phyloP scores from a whole-genome alignment of 345 rosid species.

The Theobroma cacao region DNA sequence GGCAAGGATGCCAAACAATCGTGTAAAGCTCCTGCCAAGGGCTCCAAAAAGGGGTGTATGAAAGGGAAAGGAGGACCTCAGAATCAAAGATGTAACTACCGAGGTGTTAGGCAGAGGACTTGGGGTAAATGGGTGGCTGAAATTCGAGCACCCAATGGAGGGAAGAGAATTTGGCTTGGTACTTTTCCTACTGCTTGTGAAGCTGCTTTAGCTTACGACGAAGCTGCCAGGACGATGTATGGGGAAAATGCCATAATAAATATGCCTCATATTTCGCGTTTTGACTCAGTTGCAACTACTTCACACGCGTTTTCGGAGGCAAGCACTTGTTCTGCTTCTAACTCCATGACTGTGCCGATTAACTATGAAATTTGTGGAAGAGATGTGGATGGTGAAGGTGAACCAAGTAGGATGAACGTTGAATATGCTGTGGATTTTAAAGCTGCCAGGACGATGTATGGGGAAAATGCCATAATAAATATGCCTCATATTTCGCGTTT shows the following conservation, averaged over 20 bases:
- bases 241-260: slow-evolving; percentile 64
- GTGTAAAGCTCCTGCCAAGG: slow-evolving; percentile 41
- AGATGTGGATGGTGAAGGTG: background rate
- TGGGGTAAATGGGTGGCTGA: slow-evolving; percentile 99
- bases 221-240: slow-evolving; percentile 72
- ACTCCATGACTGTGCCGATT: background rate
- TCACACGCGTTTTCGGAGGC: background rate
- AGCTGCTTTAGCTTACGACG: slow-evolving; percentile 86
- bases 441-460: slow-evolving; percentile 62
- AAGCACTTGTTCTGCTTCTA: background rate
- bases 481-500: slow-evolving; percentile 25
- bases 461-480: slow-evolving; percentile 57
- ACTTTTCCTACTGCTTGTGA: slow-evolving; percentile 62
- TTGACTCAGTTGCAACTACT: background rate
- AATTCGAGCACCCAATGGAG: slow-evolving; percentile 69
- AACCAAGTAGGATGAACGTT: too few species aligned
- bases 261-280: slow-evolving; percentile 25
- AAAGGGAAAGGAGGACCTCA: slow-evolving; percentile 96
- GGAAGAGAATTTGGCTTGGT: slow-evolving; percentile 79
- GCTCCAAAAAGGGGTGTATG: slow-evolving; percentile 88
- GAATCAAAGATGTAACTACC: slow-evolving; percentile 43
- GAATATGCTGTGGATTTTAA: too few species aligned
- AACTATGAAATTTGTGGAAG: background rate
- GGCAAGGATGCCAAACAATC: background rate
- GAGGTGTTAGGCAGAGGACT: slow-evolving; percentile 88